Percentiles rank a stretch among this genome's conserved stretches.
phyloP scores from a whole-genome alignment of 306 rosid genomes.

The Crotalaria pallida region DNA sequence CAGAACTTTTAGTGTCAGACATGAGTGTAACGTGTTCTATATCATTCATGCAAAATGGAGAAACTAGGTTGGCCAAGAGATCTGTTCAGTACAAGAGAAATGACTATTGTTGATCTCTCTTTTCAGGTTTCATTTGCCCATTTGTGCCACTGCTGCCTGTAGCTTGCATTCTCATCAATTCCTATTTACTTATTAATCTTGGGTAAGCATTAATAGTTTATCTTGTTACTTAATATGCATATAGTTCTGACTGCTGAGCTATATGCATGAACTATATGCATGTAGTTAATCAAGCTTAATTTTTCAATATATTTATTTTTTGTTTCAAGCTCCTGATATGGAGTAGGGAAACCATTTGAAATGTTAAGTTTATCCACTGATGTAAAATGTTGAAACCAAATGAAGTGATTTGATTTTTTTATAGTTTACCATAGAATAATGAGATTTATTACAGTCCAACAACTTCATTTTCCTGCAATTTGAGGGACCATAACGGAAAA shows the following conservation, averaged over 20 bases:
- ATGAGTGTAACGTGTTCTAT: not conserved
- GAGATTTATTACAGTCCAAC: not conserved
- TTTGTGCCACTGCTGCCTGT: slow-evolving; percentile 84
- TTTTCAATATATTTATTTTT: not conserved
- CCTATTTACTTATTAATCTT: slow-evolving; percentile 73
- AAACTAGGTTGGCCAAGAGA: not conserved
- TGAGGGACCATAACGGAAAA: not conserved
- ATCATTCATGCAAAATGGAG: not conserved
- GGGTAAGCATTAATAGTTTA: slow-evolving; percentile 45
- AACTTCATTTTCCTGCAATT: not conserved
- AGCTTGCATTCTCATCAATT: slow-evolving; percentile 69
- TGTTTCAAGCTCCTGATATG: not conserved
- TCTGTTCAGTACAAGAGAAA: not conserved
- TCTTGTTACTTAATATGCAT: not conserved
- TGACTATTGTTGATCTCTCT: slow-evolving; percentile 8
- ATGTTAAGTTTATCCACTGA: not conserved
- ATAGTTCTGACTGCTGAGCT: not conserved
- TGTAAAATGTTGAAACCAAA: not conserved
- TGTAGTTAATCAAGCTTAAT: not conserved
- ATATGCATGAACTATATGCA: no score
- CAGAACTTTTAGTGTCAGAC: not conserved
- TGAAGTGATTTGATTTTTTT: not conserved
- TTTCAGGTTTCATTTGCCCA: slow-evolving; percentile 84
- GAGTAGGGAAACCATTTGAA: not conserved
- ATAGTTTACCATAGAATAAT: not conserved